These are phyloP conservation scores for Globisporangium cylindrosporum DNA, from an alignment of 352 stramenopile species.

Conservation along the genomic window DNA sequence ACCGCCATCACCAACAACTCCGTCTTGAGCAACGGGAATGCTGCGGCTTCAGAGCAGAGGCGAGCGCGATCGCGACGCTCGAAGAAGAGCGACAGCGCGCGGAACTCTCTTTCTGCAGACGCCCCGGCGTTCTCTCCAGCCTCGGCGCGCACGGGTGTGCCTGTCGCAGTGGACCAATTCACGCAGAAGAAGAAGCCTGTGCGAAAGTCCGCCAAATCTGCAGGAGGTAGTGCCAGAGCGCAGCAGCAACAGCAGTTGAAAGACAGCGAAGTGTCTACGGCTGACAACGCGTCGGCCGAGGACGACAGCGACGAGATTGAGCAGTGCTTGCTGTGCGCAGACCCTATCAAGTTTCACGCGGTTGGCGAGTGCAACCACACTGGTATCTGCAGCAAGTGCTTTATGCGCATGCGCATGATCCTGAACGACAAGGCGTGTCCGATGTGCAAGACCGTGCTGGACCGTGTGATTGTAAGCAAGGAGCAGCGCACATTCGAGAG, in stretches of 20 bases:
- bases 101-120: slow-evolving; percentile 10
- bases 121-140: slow-evolving; percentile 15
- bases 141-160: not conserved
- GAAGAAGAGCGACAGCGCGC: slow-evolving; percentile 5
- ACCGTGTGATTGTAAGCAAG: slow-evolving; percentile 63
- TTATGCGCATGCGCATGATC: slow-evolving; percentile 75
- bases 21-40: slow-evolving; percentile 13
- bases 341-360: slow-evolving; percentile 66
- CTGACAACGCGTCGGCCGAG: slow-evolving; percentile 2
- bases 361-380: slow-evolving; percentile 78
- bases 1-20: slow-evolving; percentile 20
- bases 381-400: slow-evolving; percentile 81
- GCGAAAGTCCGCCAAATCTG: not conserved
- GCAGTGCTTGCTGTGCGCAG: slow-evolving; percentile 60
- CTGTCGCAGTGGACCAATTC: not conserved
- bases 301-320: slow-evolving; percentile 36
- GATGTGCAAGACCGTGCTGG: slow-evolving; percentile 75
- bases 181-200: slow-evolving; percentile 25
- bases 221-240: not conserved
- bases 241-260: slow-evolving; percentile 1
- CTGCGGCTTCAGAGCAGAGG: not conserved
- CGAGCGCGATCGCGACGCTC: slow-evolving; percentile 3
- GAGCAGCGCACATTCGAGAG: slow-evolving; percentile 47
- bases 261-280: not conserved
- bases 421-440: slow-evolving; percentile 78